Evolutionary conservation across 164 flowering plant species (phyloP).

Genomic region (Houttuynia cordata): DNA sequence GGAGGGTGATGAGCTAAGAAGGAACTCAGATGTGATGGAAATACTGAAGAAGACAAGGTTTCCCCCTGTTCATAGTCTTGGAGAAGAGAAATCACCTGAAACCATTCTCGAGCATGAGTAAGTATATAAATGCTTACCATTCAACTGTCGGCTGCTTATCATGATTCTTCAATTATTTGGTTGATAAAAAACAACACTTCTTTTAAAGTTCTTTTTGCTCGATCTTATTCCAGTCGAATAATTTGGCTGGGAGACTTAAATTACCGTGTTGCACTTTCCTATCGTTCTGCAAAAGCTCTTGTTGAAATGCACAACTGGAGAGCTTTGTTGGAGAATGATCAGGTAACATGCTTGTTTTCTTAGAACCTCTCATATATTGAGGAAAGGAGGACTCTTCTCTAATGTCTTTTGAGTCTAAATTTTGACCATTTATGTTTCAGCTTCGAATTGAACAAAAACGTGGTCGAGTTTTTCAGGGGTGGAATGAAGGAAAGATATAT

Average conservation of each 20-base stretch:
- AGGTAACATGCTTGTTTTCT: constrained; percentile 39
- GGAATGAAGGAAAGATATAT: constrained; percentile 83
- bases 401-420: constrained; percentile 1
- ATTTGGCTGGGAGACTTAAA: constrained; percentile 98
- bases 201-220: too few relatives aligned
- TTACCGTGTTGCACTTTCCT: constrained; percentile 82
- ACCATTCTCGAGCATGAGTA: constrained; percentile 94
- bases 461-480: constrained; percentile 67
- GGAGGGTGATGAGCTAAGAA: constrained; percentile 92
- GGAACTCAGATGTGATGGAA: constrained; percentile 97
- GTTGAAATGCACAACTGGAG: constrained; percentile 97
- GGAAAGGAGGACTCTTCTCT: not conserved
- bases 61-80: constrained; percentile 69
- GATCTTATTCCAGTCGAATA: constrained; percentile 49
- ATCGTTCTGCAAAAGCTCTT: constrained; percentile 84
- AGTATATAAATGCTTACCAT: constrained; percentile 6
- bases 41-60: constrained; percentile 91
- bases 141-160: too few relatives aligned
- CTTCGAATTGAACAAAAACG: constrained; percentile 62
- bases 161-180: too few relatives aligned
- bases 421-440: constrained; percentile 24
- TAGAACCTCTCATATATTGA: not conserved
- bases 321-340: constrained; percentile 83
- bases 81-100: constrained; percentile 72
- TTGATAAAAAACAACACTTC: too few relatives aligned